A percentile compares a stretch with the other conserved stretches of the same genome.
Evolutionary conservation across 106 monocot species (phyloP).

Genomic region (Gastrodia elata): DNA sequence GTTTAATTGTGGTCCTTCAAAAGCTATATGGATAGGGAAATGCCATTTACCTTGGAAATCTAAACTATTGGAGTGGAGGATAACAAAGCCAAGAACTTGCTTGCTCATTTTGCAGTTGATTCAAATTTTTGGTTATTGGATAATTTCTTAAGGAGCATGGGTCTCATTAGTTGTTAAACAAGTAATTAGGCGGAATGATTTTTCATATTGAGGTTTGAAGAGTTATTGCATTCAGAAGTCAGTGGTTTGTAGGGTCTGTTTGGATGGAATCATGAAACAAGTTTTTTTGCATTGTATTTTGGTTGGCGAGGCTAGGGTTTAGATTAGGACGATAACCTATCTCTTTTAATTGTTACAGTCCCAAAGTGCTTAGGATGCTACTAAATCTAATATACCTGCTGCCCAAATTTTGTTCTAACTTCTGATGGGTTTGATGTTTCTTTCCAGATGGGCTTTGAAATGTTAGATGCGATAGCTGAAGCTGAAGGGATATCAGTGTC

Average conservation of each 20-base stretch:
- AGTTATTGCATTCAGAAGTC: not conserved
- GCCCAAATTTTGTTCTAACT: not conserved
- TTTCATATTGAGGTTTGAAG: not conserved
- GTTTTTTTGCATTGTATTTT: not conserved
- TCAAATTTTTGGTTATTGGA: not conserved
- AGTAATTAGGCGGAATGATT: not conserved
- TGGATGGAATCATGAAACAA: not conserved
- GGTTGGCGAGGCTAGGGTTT: not conserved
- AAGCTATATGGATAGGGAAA: too few species aligned
- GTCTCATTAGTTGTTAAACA: not conserved
- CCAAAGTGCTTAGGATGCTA: not conserved
- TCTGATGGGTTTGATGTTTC: constrained; percentile 3
- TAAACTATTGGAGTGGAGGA: too few species aligned
- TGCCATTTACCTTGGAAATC: too few species aligned
- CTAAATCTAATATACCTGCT: too few species aligned
- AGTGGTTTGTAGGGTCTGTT: not conserved
- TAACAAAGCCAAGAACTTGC: too few species aligned
- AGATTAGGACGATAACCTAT: not conserved
- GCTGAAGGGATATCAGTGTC: constrained; percentile 79
- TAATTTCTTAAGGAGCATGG: not conserved
- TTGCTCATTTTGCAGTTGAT: not conserved
- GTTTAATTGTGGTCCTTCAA: not conserved
- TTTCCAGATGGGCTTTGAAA: constrained; percentile 75
- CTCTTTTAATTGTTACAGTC: not conserved
- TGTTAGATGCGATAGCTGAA: constrained; percentile 79